Conservation (phyloP, 2,329 filamentous ascomycete species). For the Penicillium sp. region DNA sequence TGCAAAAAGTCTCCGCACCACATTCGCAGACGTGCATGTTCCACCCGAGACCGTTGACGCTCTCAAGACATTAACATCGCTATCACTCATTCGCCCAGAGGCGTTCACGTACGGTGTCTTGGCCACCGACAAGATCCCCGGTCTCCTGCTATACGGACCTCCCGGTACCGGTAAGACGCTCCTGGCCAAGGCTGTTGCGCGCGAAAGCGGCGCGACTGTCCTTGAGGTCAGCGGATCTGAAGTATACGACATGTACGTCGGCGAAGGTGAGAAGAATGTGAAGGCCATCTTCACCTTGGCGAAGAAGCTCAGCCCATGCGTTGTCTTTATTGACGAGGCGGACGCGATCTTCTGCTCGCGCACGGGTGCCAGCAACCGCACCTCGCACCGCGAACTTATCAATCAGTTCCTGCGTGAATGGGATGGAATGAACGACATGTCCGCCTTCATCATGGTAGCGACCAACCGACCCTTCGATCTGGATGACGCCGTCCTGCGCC, state of each 20-base stretch:
- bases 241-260: slow-evolving; percentile 95
- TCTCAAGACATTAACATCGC: slow-evolving; percentile 82
- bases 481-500: slow-evolving; percentile 63
- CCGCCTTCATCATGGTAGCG: slow-evolving; percentile 96
- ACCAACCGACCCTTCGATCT: slow-evolving; percentile 95
- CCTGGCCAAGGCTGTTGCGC: slow-evolving; percentile 66
- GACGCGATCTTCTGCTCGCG: slow-evolving; percentile 88
- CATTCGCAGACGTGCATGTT: slow-evolving; percentile 84
- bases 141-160: slow-evolving; percentile 83
- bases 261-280: slow-evolving; percentile 95
- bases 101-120: slow-evolving; percentile 97
- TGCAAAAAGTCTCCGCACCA: slow-evolving; percentile 78
- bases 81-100: slow-evolving; percentile 84
- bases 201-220: slow-evolving; percentile 67
- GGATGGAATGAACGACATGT: slow-evolving; percentile 84
- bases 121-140: slow-evolving; percentile 86
- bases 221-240: slow-evolving; percentile 88
- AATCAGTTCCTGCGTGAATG: slow-evolving; percentile 97
- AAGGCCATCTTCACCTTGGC: slow-evolving; percentile 88
- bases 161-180: slow-evolving; percentile 69
- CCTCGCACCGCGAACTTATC: slow-evolving; percentile 82
- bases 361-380: slow-evolving; percentile 63
- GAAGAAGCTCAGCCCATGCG: slow-evolving; percentile 85
- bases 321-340: slow-evolving; percentile 97
- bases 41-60: slow-evolving; percentile 81